These are phyloP conservation scores for Cytospora schulzeri DNA, from an alignment of 2,329 filamentous ascomycete species.

Conservation along the genomic window DNA sequence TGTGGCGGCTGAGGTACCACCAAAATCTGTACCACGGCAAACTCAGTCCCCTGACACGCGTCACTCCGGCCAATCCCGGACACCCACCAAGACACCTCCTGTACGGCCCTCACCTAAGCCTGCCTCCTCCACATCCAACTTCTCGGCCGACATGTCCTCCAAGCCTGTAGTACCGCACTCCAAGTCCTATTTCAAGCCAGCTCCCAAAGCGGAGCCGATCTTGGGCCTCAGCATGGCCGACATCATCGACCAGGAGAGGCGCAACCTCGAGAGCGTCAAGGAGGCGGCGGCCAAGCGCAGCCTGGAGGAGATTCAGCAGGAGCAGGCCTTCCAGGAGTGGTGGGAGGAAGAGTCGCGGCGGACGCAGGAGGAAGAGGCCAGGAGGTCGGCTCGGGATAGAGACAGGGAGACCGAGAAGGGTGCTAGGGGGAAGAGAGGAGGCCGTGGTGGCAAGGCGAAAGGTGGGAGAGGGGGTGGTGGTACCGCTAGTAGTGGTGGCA, in stretches of 20 bases:
- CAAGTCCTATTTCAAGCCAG: constrained; percentile 59
- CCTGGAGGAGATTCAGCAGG: constrained; percentile 91
- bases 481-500: constrained; percentile 13
- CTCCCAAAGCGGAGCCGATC: constrained; percentile 63
- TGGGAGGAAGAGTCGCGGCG: constrained; percentile 84
- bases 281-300: constrained; percentile 87
- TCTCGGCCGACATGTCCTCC: constrained; percentile 35
- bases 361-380: constrained; percentile 64
- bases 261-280: constrained; percentile 78
- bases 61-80: constrained; percentile 59
- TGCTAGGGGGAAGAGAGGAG: constrained; percentile 27
- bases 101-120: constrained; percentile 26
- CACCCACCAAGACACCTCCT: constrained; percentile 31
- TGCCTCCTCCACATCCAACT: constrained; percentile 25
- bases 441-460: constrained; percentile 25
- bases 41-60: constrained; percentile 65
- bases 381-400: constrained; percentile 44
- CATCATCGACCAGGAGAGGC: constrained; percentile 84
- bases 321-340: constrained; percentile 96
- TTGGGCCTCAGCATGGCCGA: constrained; percentile 78
- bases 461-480: constrained; percentile 21
- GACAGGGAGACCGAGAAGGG: constrained; percentile 39
- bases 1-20: constrained; percentile 45
- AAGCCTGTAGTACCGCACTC: constrained; percentile 59
- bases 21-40: constrained; percentile 46